These are phyloP conservation scores for Malus hybrid DNA, from an alignment of 331 rosid genomes.

Conservation along the genomic window DNA sequence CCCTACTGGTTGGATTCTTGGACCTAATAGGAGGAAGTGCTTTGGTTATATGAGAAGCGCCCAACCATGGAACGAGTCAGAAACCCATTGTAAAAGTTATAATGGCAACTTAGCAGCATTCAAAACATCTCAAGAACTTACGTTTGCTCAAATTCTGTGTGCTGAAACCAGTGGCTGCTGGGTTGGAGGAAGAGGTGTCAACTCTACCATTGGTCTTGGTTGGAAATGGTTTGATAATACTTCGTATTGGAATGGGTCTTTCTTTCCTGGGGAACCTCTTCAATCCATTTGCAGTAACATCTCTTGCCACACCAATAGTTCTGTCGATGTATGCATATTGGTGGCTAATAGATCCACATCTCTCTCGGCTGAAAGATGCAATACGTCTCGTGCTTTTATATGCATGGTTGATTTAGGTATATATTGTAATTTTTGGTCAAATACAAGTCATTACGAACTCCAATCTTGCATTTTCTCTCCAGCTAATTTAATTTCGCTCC, in stretches of 20 bases:
- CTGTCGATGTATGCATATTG: conserved; percentile 44
- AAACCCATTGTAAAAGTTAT: conserved; percentile 44
- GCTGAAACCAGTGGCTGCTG: conserved; percentile 54
- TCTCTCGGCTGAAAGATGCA: conserved; percentile 48
- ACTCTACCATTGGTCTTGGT: conserved; percentile 40
- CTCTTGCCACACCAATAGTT: conserved; percentile 36
- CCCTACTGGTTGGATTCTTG: conserved; percentile 60
- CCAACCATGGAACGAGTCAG: conserved; percentile 81
- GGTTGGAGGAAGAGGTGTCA: conserved; percentile 71
- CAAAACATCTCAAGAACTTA: conserved; percentile 48
- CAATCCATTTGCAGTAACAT: conserved; percentile 41
- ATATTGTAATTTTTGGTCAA: neutral
- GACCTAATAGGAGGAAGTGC: conserved; percentile 57
- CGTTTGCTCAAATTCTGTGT: conserved; percentile 54
- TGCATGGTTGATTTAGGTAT: conserved; percentile 75
- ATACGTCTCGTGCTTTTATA: conserved; percentile 46
- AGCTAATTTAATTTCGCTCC: neutral
- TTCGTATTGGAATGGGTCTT: conserved; percentile 58
- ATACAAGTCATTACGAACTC: neutral
- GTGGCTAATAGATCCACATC: conserved; percentile 36
- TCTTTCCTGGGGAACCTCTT: conserved; percentile 22
- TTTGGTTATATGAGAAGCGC: conserved; percentile 37
- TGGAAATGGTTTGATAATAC: conserved; percentile 84
- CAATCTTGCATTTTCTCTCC: neutral
- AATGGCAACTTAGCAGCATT: conserved; percentile 73